Base-by-base conservation (phyloP, 73 alveolate species). In the Breviolum minutum region DNA sequence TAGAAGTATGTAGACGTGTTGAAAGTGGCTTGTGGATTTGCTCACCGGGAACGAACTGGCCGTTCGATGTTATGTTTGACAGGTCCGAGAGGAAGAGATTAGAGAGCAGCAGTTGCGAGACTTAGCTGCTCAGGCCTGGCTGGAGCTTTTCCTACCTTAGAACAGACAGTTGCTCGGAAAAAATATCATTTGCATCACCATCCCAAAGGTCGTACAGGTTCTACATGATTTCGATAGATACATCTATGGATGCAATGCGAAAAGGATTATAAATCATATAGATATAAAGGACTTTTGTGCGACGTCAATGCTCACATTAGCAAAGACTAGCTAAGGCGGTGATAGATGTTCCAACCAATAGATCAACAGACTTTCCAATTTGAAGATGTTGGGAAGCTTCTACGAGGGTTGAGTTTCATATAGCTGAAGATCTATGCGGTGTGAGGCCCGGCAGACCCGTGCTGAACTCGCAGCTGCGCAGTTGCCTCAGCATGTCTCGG, bases 81-180 rank as follows among this genome's bases (percentile, higher is more conserved):
- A 95, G 95, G 95, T 70, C 13, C 99, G 89, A 8, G 95, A 84
- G 85, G 99, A 95, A 82, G 95, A 95, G 95, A 83, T 84, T 20
- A 48, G 99, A 32, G 99, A 95, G 87, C 89, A 84, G 95, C 99
- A 95, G 96, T 70, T 95, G 89, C 99, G 99, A 77, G 95, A 92
- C 95, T 94, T 93, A 87, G 96, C 99, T 73, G 95, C 99, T 22
- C 62, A 96, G 98, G 99, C 89, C 7, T 11, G 70, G 20, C 7
- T 11, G 70, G 20, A 7, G 61, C 26, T 22, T 79, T 79, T 63
- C 32, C 61, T 20, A 29, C 32, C 54, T 27, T 27, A 13, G 26
- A 29, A 12, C 26, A 27, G 64, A 24, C 63, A 32, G 29, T 79
- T 79, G 64, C 22, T 0, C 14, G 16, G 54, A 24, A 30, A 79